Evolutionary conservation across 1,284 basidiomycete species (phyloP).

Genomic region (Wallemia hederae): DNA sequence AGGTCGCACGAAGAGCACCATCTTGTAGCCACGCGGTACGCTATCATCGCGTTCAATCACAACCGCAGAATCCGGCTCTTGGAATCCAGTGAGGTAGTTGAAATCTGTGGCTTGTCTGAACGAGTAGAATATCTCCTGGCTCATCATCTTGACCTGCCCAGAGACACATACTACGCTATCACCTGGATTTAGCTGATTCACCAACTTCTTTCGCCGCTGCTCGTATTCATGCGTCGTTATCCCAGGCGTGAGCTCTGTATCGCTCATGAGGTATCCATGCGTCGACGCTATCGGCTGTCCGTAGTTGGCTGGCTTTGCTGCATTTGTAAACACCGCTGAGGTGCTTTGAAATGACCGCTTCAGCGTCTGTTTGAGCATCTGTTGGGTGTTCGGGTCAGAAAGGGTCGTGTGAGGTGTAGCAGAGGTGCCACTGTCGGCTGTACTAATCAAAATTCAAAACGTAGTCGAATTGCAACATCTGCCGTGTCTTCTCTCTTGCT

Average conservation of each 20-base stretch:
- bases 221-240: slow-evolving; percentile 61
- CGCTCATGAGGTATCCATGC: background rate
- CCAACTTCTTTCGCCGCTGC: slow-evolving; percentile 34
- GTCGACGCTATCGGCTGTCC: background rate
- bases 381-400: no score
- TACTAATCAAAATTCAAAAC: no score
- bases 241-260: slow-evolving; percentile 47
- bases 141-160: slow-evolving; percentile 61
- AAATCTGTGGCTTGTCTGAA: slow-evolving; percentile 80
- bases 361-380: background rate
- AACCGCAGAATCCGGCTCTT: slow-evolving; percentile 70
- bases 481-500: no score
- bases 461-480: no score
- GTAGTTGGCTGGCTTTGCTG: background rate
- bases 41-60: slow-evolving; percentile 43
- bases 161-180: slow-evolving; percentile 53
- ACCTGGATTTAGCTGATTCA: slow-evolving; percentile 44
- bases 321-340: background rate
- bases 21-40: slow-evolving; percentile 44
- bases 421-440: no score
- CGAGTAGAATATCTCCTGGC: slow-evolving; percentile 60
- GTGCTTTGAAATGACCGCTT: background rate
- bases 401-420: no score
- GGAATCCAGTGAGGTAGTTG: slow-evolving; percentile 80
- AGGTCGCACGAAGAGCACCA: slow-evolving; percentile 62